Conservation (phyloP, 305 asterid genomes). For the Solanum aculeatissimum region DNA sequence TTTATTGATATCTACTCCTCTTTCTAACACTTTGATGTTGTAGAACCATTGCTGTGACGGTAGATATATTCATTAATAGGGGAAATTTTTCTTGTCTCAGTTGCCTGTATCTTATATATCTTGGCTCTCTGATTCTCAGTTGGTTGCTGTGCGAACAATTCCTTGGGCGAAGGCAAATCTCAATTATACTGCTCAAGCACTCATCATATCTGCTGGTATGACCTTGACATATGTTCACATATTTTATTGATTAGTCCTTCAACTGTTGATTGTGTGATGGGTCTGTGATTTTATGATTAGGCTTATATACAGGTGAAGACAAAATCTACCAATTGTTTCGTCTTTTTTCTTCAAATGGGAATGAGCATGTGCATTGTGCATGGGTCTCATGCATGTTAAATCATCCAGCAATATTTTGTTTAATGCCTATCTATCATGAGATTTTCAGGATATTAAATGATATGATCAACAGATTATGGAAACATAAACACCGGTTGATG, state of each 20-base stretch:
- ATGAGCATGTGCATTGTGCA: not conserved
- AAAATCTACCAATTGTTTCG: not conserved
- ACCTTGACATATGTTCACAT: not conserved
- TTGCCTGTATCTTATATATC: not conserved
- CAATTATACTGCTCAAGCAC: conserved; percentile 82
- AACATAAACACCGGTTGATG: not conserved
- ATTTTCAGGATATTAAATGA: not conserved
- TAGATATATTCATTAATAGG: not conserved
- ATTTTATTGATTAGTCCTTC: not conserved
- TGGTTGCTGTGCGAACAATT: conserved; percentile 55
- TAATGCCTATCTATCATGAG: not conserved
- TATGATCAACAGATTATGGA: not conserved
- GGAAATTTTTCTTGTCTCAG: not conserved
- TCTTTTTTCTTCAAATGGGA: not conserved
- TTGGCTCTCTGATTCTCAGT: conserved; percentile 24
- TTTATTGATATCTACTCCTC: not conserved
- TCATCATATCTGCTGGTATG: conserved; percentile 71
- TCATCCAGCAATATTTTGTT: not conserved
- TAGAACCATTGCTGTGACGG: not conserved
- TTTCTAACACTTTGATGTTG: not conserved
- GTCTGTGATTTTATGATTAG: not conserved
- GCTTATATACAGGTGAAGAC: not conserved
- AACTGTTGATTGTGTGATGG: not conserved
- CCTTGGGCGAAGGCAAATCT: conserved; percentile 94
- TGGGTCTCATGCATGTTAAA: not conserved